Evolutionary conservation across 2,329 filamentous ascomycete genomes (phyloP).

Genomic region (Arthrobotrys sinensis): DNA sequence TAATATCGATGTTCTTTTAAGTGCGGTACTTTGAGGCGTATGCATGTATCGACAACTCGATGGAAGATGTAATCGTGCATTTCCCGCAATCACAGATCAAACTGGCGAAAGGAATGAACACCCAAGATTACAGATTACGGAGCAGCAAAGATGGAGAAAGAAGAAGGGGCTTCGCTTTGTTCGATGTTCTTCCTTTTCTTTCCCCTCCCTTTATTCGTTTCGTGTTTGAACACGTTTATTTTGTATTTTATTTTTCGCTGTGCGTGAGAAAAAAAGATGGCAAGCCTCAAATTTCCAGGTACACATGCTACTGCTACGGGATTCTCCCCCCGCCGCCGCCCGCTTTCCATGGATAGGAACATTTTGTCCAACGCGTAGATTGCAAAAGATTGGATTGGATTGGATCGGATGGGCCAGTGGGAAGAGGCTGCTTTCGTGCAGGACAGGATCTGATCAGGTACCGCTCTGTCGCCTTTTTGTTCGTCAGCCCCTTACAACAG

Average conservation of each 20-base stretch:
- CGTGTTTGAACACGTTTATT: slow-evolving; percentile 58
- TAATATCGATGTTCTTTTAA: background rate
- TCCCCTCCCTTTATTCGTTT: slow-evolving; percentile 53
- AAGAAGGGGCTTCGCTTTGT: slow-evolving; percentile 26
- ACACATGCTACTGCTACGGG: background rate
- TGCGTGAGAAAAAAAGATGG: slow-evolving; percentile 9
- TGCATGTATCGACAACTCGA: slow-evolving; percentile 32
- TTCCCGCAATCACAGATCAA: slow-evolving; percentile 1
- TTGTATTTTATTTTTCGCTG: slow-evolving; percentile 1
- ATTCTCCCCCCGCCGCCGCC: slow-evolving; percentile 4
- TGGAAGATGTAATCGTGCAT: slow-evolving; percentile 40
- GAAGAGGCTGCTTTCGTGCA: slow-evolving; percentile 9
- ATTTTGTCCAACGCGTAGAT: slow-evolving; percentile 36
- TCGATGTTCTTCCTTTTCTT: slow-evolving; percentile 10
- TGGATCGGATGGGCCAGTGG: slow-evolving; percentile 4
- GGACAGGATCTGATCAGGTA: slow-evolving; percentile 36
- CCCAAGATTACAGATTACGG: background rate
- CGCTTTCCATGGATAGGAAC: slow-evolving; percentile 4
- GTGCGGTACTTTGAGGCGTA: slow-evolving; percentile 8
- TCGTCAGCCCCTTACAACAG: slow-evolving; percentile 41
- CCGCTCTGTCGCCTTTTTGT: background rate
- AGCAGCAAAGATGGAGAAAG: background rate
- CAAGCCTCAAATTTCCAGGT: slow-evolving; percentile 3
- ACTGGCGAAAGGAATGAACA: slow-evolving; percentile 14
- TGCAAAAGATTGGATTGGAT: slow-evolving; percentile 26